Base-by-base conservation (phyloP, 2,329 filamentous ascomycete genomes). In the Diplodia mutila region DNA sequence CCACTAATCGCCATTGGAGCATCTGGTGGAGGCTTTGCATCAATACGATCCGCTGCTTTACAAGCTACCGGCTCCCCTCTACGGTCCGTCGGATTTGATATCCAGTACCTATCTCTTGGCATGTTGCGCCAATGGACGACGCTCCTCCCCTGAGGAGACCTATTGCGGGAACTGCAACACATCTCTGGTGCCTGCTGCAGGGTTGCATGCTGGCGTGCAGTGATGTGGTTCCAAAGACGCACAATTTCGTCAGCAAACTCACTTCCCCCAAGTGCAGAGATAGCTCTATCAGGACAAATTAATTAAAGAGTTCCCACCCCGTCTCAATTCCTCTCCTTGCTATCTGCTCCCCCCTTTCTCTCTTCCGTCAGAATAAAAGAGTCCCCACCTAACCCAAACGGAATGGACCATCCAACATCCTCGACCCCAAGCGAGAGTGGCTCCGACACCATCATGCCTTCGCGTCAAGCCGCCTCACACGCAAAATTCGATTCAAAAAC, bases 61-160 rank as follows among this genome's bases (percentile, higher is more conserved):
- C 42, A 51, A 46, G 59, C 34, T 37, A 11, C 59, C 59, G 59
- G 59, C 59, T 63, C 59, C 59, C 59, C 59, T 63, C 59, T 63
- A 63, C 42, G 25, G 5, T 63, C 59, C 59, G 59, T 51, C 59
- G 59, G 59, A 51, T 2, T 37, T 63, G 59, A 37, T 32, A 7
- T 21, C 12, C 8, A 51, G 46, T 16, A 32, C 29, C 42, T 46
- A 51, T 37, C 12, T 6, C 16, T 12, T 32, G 59, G 42, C 16
- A 7, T 37, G 8, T 37, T 51, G 46, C 59, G n/a, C 23, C 42
- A 61, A 49, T 61, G 42, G 48, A 61, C 46, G 18, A 18, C 27
- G 16, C 2, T 4, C 14, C 21, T 32, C 59, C 59, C 59, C 59
- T 63, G 59, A 51, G 23, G 34, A 2, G 8, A n/a, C 16, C 27